phyloP scores from a whole-genome alignment of 179 eudicot species.

The Spinacia oleracea region DNA sequence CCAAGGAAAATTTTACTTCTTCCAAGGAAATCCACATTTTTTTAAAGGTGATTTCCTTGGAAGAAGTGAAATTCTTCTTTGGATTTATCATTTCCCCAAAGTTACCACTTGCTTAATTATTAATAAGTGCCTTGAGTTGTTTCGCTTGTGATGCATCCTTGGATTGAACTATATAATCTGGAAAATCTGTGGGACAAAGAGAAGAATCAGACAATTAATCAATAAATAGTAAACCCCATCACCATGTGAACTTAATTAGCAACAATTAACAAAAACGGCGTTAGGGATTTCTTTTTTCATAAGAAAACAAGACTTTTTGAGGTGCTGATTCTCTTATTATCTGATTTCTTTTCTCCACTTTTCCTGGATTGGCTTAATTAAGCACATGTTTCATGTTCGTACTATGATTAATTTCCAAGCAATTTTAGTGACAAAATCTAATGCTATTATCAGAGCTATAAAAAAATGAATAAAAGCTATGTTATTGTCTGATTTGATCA shows the following conservation, averaged over 20 bases:
- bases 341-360: neutral
- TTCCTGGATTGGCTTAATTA: neutral
- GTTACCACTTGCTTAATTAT: neutral
- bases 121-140: too few species aligned
- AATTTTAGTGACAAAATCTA: neutral
- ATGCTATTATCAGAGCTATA: neutral
- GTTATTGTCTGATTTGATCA: too few species aligned
- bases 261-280: neutral
- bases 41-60: too few species aligned
- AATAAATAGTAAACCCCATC: neutral
- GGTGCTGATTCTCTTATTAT: neutral
- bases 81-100: too few species aligned
- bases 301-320: neutral
- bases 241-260: slow-evolving; percentile 1
- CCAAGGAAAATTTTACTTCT: too few species aligned
- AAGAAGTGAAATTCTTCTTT: too few species aligned
- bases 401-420: neutral
- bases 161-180: neutral
- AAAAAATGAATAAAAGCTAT: too few species aligned
- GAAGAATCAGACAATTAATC: neutral
- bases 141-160: neutral
- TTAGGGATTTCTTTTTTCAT: neutral
- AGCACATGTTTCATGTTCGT: neutral
- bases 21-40: too few species aligned
- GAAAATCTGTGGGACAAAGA: neutral